These are phyloP conservation scores for Tricholoma furcatifolium DNA, from an alignment of 768 basidiomycete genomes.

Conservation along the genomic window DNA sequence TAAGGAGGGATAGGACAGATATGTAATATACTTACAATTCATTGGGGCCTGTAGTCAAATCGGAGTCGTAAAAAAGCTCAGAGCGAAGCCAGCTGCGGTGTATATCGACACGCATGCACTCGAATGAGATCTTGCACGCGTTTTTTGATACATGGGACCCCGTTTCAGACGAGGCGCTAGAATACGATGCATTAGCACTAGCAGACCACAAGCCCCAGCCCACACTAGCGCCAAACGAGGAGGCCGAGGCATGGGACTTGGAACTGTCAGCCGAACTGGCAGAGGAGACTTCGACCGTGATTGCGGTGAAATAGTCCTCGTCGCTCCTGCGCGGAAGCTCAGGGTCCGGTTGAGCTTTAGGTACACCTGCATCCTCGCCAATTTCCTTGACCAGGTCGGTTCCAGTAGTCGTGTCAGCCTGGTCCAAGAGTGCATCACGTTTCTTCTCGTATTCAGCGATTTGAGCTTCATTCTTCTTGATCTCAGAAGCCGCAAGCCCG, in stretches of 20 bases:
- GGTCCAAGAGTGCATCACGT: neutral
- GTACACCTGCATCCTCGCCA: neutral
- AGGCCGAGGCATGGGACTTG: neutral
- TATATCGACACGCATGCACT: constrained; percentile 9
- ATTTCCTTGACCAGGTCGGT: no score
- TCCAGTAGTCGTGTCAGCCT: no score
- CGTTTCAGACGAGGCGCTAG: neutral
- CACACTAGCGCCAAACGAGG: constrained; percentile 4
- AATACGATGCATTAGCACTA: neutral
- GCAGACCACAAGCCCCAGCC: neutral
- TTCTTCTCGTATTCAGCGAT: neutral
- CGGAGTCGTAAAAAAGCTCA: constrained; percentile 6
- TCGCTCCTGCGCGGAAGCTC: neutral
- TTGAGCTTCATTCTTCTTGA: neutral
- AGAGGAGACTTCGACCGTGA: constrained; percentile 1
- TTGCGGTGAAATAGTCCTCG: constrained; percentile 3
- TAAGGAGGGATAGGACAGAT: neutral
- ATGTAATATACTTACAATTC: neutral
- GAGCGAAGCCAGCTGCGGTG: constrained; percentile 2
- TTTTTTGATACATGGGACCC: constrained; percentile 2
- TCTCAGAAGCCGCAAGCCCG: neutral
- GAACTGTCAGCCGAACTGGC: neutral
- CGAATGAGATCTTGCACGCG: constrained; percentile 7
- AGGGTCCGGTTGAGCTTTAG: neutral
- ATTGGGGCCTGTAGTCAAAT: neutral